A percentile compares a stretch with the other conserved stretches of the same genome.
Conservation (phyloP, 2,329 filamentous ascomycete genomes). For the Fusarium oxysporum region DNA sequence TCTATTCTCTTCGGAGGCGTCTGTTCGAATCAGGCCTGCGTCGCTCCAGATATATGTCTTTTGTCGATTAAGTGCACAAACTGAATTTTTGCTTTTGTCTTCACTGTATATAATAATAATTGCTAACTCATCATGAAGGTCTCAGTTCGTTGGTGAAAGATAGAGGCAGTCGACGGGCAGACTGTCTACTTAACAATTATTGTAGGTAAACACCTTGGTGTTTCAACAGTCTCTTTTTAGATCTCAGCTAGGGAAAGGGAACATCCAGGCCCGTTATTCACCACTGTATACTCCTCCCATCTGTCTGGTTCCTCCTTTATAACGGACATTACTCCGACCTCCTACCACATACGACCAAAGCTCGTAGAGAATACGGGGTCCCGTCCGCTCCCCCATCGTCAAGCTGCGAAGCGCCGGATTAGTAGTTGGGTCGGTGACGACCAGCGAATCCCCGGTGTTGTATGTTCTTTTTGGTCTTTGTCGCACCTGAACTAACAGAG, state of each 20-base stretch:
- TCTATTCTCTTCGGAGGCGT: constrained; percentile 15
- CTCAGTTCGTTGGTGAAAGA: background rate
- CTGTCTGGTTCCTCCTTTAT: accelerated
- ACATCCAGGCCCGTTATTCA: accelerated
- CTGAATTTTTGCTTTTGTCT: background rate
- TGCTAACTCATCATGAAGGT: accelerated
- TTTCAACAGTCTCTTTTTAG: background rate
- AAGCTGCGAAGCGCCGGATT: constrained; percentile 15
- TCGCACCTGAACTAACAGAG: accelerated
- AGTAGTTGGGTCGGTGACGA: constrained; percentile 19
- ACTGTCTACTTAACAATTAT: accelerated
- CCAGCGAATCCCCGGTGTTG: constrained; percentile 23
- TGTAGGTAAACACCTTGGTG: accelerated
- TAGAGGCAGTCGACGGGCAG: accelerated
- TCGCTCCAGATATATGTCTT: background rate
- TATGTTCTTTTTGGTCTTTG: constrained; percentile 5
- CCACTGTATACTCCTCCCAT: background rate
- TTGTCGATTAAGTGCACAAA: accelerated
- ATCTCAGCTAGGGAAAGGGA: background rate
- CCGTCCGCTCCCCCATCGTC: constrained; percentile 18
- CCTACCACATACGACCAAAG: constrained; percentile 12
- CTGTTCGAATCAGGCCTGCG: constrained; percentile 5
- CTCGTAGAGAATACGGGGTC: constrained; percentile 21
- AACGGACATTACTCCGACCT: too few relatives aligned
- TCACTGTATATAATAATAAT: accelerated